These are phyloP conservation scores for Naganishia friedmannii DNA, from an alignment of 768 basidiomycete genomes.

Conservation along the genomic window DNA sequence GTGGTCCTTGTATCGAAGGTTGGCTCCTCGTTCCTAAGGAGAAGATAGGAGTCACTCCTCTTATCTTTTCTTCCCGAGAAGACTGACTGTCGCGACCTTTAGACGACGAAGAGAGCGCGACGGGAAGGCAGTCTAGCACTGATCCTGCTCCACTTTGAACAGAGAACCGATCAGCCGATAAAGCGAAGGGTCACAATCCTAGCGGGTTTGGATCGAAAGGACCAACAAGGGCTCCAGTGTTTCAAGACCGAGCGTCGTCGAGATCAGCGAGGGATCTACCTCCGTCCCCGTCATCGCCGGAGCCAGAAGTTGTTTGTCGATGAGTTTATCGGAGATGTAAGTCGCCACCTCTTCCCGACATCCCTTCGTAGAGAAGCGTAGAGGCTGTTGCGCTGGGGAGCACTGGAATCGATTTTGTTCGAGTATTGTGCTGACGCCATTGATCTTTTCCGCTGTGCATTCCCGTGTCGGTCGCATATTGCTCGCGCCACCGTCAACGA, in stretches of 20 bases:
- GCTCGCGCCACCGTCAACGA: constrained; percentile 1
- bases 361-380: no score
- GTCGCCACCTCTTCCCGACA: not conserved
- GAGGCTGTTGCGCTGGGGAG: no score
- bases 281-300: not conserved
- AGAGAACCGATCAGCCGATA: no score
- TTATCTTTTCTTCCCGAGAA: no score
- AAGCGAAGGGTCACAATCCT: no score
- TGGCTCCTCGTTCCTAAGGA: no score
- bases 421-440: not conserved
- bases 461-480: not conserved
- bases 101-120: no score
- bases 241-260: not conserved
- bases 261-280: not conserved
- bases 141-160: no score
- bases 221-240: not conserved
- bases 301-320: not conserved
- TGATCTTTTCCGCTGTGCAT: not conserved
- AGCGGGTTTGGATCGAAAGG: not conserved
- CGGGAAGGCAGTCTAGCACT: no score
- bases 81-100: no score
- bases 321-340: not conserved
- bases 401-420: no score
- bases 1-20: not conserved
- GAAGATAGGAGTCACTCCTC: no score